Conservation (phyloP, 2,329 filamentous ascomycete species). For the Penicillium concentricum region DNA sequence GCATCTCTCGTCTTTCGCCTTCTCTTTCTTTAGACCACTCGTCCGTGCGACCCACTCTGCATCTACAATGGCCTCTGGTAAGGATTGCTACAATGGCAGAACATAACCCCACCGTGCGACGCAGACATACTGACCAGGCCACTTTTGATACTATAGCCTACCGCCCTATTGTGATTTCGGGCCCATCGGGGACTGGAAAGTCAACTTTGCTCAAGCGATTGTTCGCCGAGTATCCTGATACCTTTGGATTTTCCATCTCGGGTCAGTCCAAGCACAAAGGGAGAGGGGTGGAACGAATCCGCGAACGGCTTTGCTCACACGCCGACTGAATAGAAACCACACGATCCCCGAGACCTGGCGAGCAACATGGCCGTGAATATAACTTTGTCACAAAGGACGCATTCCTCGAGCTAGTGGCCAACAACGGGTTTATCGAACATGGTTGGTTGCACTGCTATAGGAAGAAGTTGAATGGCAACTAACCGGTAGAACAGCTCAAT, state of each 20-base stretch:
- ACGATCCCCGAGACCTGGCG: slow-evolving; percentile 69
- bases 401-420: slow-evolving; percentile 67
- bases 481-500: slow-evolving; percentile 58
- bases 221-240: slow-evolving; percentile 43
- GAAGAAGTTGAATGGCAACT: neutral
- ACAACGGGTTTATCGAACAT: slow-evolving; percentile 79
- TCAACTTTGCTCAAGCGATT: slow-evolving; percentile 44
- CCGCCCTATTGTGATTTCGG: slow-evolving; percentile 22
- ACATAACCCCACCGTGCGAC: neutral
- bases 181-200: slow-evolving; percentile 45
- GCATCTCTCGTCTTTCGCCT: slow-evolving; percentile 15
- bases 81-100: neutral
- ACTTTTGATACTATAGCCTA: neutral
- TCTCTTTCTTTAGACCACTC: slow-evolving; percentile 1
- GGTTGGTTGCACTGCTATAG: neutral
- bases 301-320: slow-evolving; percentile 14
- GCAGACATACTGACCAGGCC: neutral
- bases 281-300: neutral
- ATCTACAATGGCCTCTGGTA: slow-evolving; percentile 29
- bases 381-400: slow-evolving; percentile 67
- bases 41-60: neutral
- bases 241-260: slow-evolving; percentile 44
- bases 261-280: slow-evolving; percentile 25
- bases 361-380: slow-evolving; percentile 77
- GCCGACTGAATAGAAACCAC: slow-evolving; percentile 66